A percentile compares a stretch with the other conserved stretches of the same genome.
These are phyloP conservation scores for Isatis tinctoria DNA, from an alignment of 345 rosid genomes.

Conservation along the genomic window DNA sequence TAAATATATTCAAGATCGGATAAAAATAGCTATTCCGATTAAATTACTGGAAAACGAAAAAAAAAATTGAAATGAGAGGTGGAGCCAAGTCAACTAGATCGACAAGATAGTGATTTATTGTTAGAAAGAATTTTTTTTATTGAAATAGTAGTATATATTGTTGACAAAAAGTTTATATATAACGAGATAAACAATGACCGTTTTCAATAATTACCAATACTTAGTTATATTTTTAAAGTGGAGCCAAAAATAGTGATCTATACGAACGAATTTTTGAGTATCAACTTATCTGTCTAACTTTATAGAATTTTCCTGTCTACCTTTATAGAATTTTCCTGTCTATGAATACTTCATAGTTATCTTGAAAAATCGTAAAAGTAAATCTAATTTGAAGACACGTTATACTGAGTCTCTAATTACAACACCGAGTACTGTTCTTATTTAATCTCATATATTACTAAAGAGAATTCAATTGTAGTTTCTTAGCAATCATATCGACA, in stretches of 20 bases:
- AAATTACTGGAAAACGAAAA: background rate
- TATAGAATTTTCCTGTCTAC: too few species aligned
- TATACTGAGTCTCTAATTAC: background rate
- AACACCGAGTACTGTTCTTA: background rate
- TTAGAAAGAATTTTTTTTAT: background rate
- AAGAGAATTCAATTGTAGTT: background rate
- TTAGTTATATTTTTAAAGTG: too few species aligned
- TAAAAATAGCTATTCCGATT: background rate
- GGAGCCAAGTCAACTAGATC: constrained; percentile 9
- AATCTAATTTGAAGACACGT: background rate
- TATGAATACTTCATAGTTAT: too few species aligned
- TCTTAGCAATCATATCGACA: constrained; percentile 10
- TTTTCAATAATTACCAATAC: too few species aligned
- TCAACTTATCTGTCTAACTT: too few species aligned
- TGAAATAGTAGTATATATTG: background rate
- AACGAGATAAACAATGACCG: background rate
- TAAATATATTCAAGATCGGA: constrained; percentile 6
- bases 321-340: too few species aligned
- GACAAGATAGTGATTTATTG: background rate
- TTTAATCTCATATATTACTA: background rate
- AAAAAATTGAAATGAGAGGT: background rate
- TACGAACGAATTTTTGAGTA: too few species aligned
- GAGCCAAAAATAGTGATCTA: too few species aligned
- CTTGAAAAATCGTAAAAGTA: background rate
- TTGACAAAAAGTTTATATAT: background rate